Evolutionary conservation across 805 yeast genomes (phyloP).

Genomic region (Maudiozyma serrabonitensis): DNA sequence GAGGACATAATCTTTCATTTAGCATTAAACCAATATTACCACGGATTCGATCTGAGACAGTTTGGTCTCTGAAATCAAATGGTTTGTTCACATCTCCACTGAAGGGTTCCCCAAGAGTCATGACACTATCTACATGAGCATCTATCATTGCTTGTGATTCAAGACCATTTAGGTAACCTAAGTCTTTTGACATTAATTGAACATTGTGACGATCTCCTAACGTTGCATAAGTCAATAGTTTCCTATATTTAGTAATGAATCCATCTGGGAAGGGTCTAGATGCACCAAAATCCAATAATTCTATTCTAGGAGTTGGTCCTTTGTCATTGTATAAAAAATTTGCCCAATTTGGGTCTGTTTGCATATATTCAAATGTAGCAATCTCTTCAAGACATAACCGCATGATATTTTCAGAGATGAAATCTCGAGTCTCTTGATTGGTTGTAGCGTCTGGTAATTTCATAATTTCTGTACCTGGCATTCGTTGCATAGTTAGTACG

Average conservation of each 20-base stretch:
- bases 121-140: conserved; percentile 85
- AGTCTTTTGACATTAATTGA: conserved; percentile 51
- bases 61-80: conserved; percentile 73
- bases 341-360: conserved; percentile 99
- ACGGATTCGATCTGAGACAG: conserved; percentile 88
- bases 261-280: conserved; percentile 65
- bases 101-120: conserved; percentile 91
- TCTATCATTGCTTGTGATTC: conserved; percentile 81
- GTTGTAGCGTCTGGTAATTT: conserved; percentile 50
- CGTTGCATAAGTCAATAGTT: conserved; percentile 67
- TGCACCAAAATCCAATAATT: conserved; percentile 91
- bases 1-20: conserved; percentile 85
- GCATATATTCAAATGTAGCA: conserved; percentile 82
- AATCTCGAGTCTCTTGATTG: conserved; percentile 58
- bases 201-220: conserved; percentile 54
- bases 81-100: conserved; percentile 34
- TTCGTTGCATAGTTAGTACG: conserved; percentile 80
- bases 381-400: conserved; percentile 78
- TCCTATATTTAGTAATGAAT: conserved; percentile 61
- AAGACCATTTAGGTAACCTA: conserved; percentile 87
- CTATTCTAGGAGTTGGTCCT: conserved; percentile 56
- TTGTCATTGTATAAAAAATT: conserved; percentile 69
- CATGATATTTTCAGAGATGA: conserved; percentile 82
- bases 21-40: conserved; percentile 84
- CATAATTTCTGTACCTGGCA: conserved; percentile 76